Conservation (phyloP, 129 eudicot genomes). For the Helianthus annuus region DNA sequence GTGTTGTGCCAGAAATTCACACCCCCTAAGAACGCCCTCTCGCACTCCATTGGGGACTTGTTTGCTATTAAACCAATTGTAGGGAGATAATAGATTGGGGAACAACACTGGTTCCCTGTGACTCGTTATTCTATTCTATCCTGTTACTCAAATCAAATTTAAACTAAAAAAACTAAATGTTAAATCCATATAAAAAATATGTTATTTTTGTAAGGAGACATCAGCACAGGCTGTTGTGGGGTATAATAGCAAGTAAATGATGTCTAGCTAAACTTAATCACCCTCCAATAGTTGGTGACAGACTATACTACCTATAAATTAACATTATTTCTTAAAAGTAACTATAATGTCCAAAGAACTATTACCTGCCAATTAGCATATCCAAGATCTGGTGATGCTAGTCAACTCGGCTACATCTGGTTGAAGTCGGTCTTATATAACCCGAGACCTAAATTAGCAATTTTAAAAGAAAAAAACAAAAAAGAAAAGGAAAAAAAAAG, state of each 20-base stretch:
- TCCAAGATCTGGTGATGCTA: conserved; percentile 20
- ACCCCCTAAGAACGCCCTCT: background rate
- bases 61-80: background rate
- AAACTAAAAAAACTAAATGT: too few species aligned
- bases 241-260: too few species aligned
- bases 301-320: conserved; percentile 4
- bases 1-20: background rate
- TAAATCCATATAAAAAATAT: background rate
- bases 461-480: conserved; percentile 16
- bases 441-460: conserved; percentile 46
- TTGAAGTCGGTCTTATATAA: conserved; percentile 41
- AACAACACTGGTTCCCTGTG: background rate
- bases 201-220: background rate
- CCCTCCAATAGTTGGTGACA: too few species aligned
- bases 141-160: background rate
- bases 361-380: conserved; percentile 53
- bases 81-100: background rate
- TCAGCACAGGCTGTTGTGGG: background rate
- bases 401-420: conserved; percentile 54
- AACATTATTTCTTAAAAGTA: background rate
- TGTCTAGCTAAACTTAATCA: too few species aligned
- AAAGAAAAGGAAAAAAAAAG: background rate
- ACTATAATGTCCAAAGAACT: conserved; percentile 13
- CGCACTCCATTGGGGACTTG: background rate
- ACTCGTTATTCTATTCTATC: background rate